Percentiles rank a stretch among this genome's conserved stretches.
Evolutionary conservation across 768 basidiomycete genomes (phyloP).

Genomic region (Serendipita sp.): DNA sequence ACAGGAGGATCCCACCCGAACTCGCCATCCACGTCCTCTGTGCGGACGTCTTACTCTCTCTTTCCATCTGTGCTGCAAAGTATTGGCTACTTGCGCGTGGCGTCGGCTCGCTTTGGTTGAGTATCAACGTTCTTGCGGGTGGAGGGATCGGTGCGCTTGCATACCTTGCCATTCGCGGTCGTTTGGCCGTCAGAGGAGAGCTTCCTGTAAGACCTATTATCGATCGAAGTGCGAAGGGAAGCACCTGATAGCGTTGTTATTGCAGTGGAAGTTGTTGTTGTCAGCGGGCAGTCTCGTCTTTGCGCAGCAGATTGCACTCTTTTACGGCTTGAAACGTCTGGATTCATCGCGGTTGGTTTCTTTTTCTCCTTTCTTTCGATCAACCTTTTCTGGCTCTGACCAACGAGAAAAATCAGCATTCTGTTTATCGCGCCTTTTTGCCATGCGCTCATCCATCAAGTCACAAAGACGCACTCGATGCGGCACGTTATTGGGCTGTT

Average conservation of each 20-base stretch:
- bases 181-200: neutral
- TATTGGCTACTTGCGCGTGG: neutral
- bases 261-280: neutral
- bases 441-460: neutral
- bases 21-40: neutral
- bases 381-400: neutral
- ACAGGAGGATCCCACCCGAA: neutral
- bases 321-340: neutral
- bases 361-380: neutral
- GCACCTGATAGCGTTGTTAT: neutral
- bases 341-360: neutral
- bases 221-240: neutral
- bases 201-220: constrained; percentile 2
- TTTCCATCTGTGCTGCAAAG: neutral
- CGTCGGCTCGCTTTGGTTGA: neutral
- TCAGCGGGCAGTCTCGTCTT: neutral
- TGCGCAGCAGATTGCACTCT: constrained; percentile 1
- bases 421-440: neutral
- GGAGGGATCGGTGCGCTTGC: neutral
- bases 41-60: neutral
- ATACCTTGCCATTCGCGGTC: neutral
- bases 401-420: neutral
- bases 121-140: constrained; percentile 5
- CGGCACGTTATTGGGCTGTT: neutral
- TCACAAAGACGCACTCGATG: neutral